Base-by-base conservation (phyloP, 2,329 filamentous ascomycete genomes). In the Shiraia bambusicola region DNA sequence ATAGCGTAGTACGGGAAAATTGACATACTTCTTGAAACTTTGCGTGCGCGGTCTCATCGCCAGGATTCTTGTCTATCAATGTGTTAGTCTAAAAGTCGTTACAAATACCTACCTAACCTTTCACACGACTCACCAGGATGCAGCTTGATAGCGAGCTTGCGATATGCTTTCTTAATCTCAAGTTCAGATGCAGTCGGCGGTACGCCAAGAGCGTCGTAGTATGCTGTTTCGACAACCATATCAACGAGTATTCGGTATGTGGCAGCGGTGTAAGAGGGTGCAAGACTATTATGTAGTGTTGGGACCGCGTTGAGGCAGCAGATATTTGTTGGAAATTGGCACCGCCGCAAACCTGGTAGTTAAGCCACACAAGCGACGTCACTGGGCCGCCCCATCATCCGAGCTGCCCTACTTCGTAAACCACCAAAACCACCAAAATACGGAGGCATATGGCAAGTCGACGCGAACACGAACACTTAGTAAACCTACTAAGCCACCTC, bases 161-260 rank as follows among this genome's bases (percentile, higher is more conserved):
- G 83, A 73, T 96, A 96, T 19, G 91, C 91, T 75, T 95, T 95
- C 72, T 96, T 96, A 73, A 96, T 96, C 68, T 96, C 90, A 36
- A 95, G 80, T 69, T 92, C 88, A 28, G 88, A 86, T 22, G 91
- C 92, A 41, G 86, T 88, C 54, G 89, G 85, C 72, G 84, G 77
- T 61, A 96, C 90, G 64, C 87, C 88, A 28, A 96, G 78, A 58
- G 82, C 83, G 72, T 95, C 90, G 72, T 94, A 94, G 73, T 95
- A 95, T 58, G 82, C 75, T 44, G 88, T 94, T 70, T 95, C 89
- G 61, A 86, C 87, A 59, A 93, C 89, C 89, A 94, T 94, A 40
- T 31, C 45, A 49, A 37, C 42, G 37, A 16, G 16, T 47, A 32
- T 30, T 16, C 17, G 30, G 24, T 19, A 34, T 28, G 44, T 33